phyloP scores from a whole-genome alignment of 176 grass and related monocot genomes.

The Pontederia paniculata region DNA sequence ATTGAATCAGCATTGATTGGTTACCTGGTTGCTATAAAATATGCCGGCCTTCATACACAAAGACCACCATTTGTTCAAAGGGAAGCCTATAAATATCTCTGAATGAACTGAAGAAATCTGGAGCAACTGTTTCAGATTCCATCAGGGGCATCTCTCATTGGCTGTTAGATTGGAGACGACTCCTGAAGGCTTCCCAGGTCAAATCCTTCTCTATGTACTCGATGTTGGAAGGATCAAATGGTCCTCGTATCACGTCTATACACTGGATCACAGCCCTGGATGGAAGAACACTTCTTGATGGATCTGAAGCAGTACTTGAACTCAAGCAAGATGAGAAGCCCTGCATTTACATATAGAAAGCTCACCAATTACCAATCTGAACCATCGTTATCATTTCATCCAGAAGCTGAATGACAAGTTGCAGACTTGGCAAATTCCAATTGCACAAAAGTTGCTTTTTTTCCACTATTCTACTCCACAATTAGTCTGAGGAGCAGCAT shows the following conservation, averaged over 20 bases:
- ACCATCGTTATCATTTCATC: too few relatives aligned
- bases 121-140: too few relatives aligned
- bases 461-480: neutral
- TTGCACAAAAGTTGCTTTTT: neutral
- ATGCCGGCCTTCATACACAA: too few relatives aligned
- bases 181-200: slow-evolving; percentile 44
- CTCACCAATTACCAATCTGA: too few relatives aligned
- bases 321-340: slow-evolving; percentile 82
- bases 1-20: too few relatives aligned
- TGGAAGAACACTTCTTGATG: slow-evolving; percentile 56
- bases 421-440: too few relatives aligned
- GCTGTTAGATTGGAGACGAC: slow-evolving; percentile 25
- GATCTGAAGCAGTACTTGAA: slow-evolving; percentile 47
- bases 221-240: slow-evolving; percentile 57
- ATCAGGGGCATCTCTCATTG: neutral
- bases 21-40: too few relatives aligned
- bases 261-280: slow-evolving; percentile 55
- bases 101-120: too few relatives aligned
- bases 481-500: neutral
- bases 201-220: slow-evolving; percentile 66
- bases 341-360: slow-evolving; percentile 13
- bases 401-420: too few relatives aligned
- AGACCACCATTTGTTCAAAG: too few relatives aligned
- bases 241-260: slow-evolving; percentile 56
- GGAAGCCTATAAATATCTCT: too few relatives aligned